A percentile compares a stretch with the other conserved stretches of the same genome.
phyloP scores from a whole-genome alignment of 2,329 filamentous ascomycete genomes.

The Penicillium sumatraense region DNA sequence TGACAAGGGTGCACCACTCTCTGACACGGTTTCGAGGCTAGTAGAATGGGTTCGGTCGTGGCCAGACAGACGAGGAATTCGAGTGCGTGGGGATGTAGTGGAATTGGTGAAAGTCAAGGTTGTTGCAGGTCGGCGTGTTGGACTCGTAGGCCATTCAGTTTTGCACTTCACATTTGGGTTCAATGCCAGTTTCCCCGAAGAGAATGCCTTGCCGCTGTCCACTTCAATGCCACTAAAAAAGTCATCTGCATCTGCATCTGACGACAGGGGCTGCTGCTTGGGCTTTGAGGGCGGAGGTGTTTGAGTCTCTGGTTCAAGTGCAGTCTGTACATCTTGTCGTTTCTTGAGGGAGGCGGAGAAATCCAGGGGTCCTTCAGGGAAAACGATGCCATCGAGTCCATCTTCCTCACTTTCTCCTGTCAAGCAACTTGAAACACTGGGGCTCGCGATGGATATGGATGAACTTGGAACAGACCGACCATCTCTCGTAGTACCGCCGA shows the following conservation, averaged over 20 bases:
- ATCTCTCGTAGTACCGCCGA: conserved; percentile 82
- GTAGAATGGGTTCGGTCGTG: conserved; percentile 75
- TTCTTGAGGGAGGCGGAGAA: conserved; percentile 78
- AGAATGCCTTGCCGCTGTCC: conserved; percentile 80
- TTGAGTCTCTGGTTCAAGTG: conserved; percentile 40
- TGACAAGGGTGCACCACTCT: conserved; percentile 75
- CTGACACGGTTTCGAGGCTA: conserved; percentile 84
- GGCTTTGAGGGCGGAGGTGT: conserved; percentile 17
- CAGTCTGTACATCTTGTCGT: conserved; percentile 59
- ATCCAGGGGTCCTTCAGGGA: conserved; percentile 82
- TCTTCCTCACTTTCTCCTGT: conserved; percentile 94
- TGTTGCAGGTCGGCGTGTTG: conserved; percentile 72
- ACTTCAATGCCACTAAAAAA: conserved; percentile 87
- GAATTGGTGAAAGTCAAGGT: conserved; percentile 93
- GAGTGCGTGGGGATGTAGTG: conserved; percentile 61
- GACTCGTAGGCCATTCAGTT: conserved; percentile 69
- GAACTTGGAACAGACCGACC: conserved; percentile 81
- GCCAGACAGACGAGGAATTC: conserved; percentile 76
- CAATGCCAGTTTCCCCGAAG: conserved; percentile 77
- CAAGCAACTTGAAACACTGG: conserved; percentile 88
- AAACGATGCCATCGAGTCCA: conserved; percentile 82
- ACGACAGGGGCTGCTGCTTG: conserved; percentile 24
- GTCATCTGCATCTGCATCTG: conserved; percentile 72
- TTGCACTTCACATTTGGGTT: conserved; percentile 94
- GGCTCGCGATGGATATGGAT: conserved; percentile 85